Evolutionary conservation across 2,329 filamentous ascomycete species (phyloP).

Genomic region (Aspergillus phoenicis): DNA sequence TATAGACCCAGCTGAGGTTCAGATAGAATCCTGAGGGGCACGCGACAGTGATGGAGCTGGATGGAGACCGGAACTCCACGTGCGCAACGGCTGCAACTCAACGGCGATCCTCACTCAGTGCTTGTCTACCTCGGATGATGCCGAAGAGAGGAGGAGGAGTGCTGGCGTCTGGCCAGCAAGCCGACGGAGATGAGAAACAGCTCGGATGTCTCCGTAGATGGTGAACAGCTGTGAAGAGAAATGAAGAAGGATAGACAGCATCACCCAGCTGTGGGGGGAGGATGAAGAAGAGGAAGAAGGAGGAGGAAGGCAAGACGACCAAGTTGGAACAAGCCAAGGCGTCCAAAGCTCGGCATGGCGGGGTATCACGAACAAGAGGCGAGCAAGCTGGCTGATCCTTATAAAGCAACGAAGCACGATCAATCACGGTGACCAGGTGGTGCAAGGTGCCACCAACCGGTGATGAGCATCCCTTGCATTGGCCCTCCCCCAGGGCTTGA

Average conservation of each 20-base stretch:
- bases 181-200: neutral
- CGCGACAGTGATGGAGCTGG: neutral
- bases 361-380: constrained; percentile 11
- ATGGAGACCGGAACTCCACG: constrained; percentile 5
- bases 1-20: neutral
- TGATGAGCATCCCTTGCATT: constrained; percentile 14
- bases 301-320: neutral
- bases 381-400: constrained; percentile 3
- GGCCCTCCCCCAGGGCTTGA: neutral
- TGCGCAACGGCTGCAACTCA: constrained; percentile 8
- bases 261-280: neutral
- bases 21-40: neutral
- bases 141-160: neutral
- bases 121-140: neutral
- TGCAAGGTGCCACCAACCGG: neutral
- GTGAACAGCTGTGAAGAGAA: neutral
- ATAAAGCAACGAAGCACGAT: neutral
- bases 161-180: neutral
- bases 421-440: neutral
- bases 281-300: neutral
- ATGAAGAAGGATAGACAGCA: neutral
- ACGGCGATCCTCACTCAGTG: neutral
- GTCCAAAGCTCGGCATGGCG: constrained; percentile 18
- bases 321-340: neutral
- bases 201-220: neutral